These are phyloP conservation scores for Arbutus unedo DNA, from an alignment of 148 eudicot species.

Conservation along the genomic window DNA sequence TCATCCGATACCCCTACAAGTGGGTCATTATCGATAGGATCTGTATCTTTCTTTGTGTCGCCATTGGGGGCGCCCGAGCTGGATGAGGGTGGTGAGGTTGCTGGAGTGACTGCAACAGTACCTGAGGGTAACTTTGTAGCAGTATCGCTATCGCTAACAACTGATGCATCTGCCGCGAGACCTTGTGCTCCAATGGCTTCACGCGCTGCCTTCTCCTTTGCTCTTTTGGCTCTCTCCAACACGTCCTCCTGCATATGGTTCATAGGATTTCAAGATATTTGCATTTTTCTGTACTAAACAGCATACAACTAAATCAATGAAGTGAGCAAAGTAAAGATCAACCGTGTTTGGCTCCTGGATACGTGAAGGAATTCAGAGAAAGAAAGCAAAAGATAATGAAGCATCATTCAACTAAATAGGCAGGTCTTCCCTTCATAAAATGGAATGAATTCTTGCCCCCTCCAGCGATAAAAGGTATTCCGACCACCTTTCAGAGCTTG, in stretches of 20 bases:
- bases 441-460: no score
- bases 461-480: no score
- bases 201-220: conserved; percentile 77
- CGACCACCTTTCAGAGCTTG: no score
- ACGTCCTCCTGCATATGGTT: conserved; percentile 71
- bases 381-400: neutral
- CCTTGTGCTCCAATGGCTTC: conserved; percentile 67
- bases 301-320: neutral
- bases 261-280: neutral
- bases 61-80: conserved; percentile 15
- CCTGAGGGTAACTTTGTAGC: conserved; percentile 14
- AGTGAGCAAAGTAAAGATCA: neutral
- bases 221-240: conserved; percentile 72
- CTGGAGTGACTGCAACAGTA: conserved; percentile 12
- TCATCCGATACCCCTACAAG: conserved; percentile 33
- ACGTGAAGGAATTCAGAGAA: neutral
- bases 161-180: conserved; percentile 22
- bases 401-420: neutral
- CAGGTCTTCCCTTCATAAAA: neutral
- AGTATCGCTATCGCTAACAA: conserved; percentile 21
- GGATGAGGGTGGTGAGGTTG: conserved; percentile 16
- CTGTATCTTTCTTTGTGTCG: conserved; percentile 16
- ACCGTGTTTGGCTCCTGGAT: neutral
- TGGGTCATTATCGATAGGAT: conserved; percentile 21
- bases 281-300: neutral